These are phyloP conservation scores for Komagataella pseudopastoris DNA, from an alignment of 805 yeast genomes.

Conservation along the genomic window DNA sequence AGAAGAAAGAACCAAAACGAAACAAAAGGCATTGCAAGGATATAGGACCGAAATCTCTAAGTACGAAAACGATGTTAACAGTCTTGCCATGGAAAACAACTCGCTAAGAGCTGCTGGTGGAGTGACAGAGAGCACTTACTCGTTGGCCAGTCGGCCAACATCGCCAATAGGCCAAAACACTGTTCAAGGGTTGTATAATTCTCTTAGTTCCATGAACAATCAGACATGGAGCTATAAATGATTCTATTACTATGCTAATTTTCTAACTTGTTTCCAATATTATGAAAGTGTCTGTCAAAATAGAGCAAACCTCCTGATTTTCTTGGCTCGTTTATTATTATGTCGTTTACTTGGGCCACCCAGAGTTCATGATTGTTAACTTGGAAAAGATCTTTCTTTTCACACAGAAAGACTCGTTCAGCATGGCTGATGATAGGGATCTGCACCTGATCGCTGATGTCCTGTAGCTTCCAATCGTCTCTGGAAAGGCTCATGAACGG, in stretches of 20 bases:
- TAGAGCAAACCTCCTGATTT: constrained; percentile 54
- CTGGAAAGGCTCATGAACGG: constrained; percentile 37
- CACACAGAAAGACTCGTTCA: constrained; percentile 52
- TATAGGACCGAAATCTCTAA: constrained; percentile 12
- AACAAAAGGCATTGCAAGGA: constrained; percentile 12
- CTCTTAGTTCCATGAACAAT: not conserved
- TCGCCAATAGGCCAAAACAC: not conserved
- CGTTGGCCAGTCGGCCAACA: constrained; percentile 5
- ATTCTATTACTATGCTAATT: not conserved
- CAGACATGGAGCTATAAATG: not conserved
- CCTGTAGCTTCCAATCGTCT: constrained; percentile 23
- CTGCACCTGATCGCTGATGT: constrained; percentile 5
- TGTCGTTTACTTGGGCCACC: constrained; percentile 66
- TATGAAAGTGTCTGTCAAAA: constrained; percentile 49
- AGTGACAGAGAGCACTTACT: constrained; percentile 1
- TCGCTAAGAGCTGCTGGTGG: not conserved
- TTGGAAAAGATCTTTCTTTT: constrained; percentile 31
- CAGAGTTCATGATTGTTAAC: constrained; percentile 86
- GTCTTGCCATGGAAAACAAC: not conserved
- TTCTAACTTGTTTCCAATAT: constrained; percentile 13
- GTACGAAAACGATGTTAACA: constrained; percentile 1
- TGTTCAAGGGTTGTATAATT: not conserved
- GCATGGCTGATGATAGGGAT: constrained; percentile 46
- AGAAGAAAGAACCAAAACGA: constrained; percentile 9
- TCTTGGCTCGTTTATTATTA: constrained; percentile 17